Conservation (phyloP, 1,139 yeast species). For the Hansenula sp. region DNA sequence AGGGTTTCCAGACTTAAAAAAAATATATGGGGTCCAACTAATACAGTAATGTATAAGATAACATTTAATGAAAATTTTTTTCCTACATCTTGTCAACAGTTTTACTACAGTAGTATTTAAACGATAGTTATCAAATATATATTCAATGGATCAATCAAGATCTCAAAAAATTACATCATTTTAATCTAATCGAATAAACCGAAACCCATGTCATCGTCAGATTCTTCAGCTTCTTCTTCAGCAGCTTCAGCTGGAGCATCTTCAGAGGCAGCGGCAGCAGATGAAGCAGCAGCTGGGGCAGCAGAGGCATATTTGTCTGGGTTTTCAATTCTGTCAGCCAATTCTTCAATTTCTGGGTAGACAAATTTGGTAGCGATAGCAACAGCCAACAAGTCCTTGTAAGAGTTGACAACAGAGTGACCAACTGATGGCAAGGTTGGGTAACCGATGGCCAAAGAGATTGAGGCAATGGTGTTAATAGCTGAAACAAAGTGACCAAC, state of each 20-base stretch:
- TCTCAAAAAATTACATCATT: slow-evolving; percentile 3
- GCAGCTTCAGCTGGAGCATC: slow-evolving; percentile 72
- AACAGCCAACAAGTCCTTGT: slow-evolving; percentile 97
- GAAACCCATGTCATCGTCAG: slow-evolving; percentile 92
- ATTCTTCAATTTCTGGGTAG: slow-evolving; percentile 98
- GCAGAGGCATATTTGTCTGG: slow-evolving; percentile 99
- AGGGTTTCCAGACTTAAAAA: too few relatives aligned
- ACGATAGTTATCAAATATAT: not conserved
- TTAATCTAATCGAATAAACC: slow-evolving; percentile 91
- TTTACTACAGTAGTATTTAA: not conserved
- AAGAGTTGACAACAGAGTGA: slow-evolving; percentile 98
- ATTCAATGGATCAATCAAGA: not conserved
- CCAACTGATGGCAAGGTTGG: slow-evolving; percentile 99
- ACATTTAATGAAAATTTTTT: too few relatives aligned
- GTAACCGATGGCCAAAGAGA: slow-evolving; percentile 97
- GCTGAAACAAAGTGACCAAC: slow-evolving; percentile 90
- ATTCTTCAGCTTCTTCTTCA: slow-evolving; percentile 75
- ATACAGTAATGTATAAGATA: too few relatives aligned
- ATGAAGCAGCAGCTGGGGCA: slow-evolving; percentile 82
- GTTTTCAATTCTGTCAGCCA: slow-evolving; percentile 99
- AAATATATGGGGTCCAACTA: too few relatives aligned
- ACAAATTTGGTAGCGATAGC: slow-evolving; percentile 99
- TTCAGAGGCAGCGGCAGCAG: slow-evolving; percentile 56
- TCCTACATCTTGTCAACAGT: too few relatives aligned
- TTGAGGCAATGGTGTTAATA: slow-evolving; percentile 87